These are phyloP conservation scores for Silene latifolia DNA, from an alignment of 148 eudicot species.

Conservation along the genomic window DNA sequence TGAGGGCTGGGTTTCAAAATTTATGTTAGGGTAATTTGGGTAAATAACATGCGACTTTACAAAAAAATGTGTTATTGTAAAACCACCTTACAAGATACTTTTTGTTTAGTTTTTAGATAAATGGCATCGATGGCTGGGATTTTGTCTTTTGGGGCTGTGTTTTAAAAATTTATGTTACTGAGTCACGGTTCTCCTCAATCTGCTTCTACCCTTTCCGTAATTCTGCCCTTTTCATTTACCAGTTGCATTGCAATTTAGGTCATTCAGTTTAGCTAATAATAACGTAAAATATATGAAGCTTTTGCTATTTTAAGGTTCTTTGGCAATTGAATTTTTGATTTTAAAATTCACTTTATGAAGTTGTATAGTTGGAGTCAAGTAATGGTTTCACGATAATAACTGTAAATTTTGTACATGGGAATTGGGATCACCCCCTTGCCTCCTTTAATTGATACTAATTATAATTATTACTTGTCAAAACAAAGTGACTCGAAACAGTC, in stretches of 20 bases:
- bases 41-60: not conserved
- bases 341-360: not conserved
- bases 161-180: not conserved
- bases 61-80: too few relatives aligned
- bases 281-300: not conserved
- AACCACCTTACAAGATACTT: not conserved
- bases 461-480: too few relatives aligned
- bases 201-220: not conserved
- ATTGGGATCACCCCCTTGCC: too few relatives aligned
- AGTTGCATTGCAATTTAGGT: not conserved
- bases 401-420: too few relatives aligned
- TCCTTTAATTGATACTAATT: too few relatives aligned
- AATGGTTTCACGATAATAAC: too few relatives aligned
- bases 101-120: not conserved
- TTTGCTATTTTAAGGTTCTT: not conserved
- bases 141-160: too few relatives aligned
- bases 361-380: not conserved
- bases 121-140: not conserved
- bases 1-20: not conserved
- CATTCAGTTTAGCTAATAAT: not conserved
- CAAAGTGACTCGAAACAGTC: too few relatives aligned
- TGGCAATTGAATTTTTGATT: too few relatives aligned
- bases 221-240: not conserved
- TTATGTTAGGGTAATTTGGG: not conserved
- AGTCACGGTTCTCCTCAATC: not conserved